Percentiles rank a stretch among this genome's conserved stretches.
Conservation (phyloP, 2,329 filamentous ascomycete genomes). For the Ophiocordyceps camponoti-rufipedis region DNA sequence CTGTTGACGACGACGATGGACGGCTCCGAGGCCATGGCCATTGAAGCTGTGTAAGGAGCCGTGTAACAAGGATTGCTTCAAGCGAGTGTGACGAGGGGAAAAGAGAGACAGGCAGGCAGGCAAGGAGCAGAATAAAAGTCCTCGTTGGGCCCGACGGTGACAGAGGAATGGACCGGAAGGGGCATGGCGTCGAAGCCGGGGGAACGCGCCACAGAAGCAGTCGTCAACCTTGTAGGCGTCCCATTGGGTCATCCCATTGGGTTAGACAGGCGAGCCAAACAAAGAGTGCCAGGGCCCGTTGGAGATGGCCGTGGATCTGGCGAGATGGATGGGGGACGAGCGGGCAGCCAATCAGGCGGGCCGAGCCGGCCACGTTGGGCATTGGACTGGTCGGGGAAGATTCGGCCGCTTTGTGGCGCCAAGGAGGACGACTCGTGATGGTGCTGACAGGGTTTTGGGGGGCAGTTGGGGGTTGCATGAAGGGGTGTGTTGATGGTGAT, state of each 20-base stretch:
- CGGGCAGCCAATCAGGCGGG: background rate
- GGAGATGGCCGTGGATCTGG: background rate
- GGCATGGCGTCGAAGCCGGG: background rate
- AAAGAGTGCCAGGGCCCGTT: background rate
- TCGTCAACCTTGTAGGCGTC: background rate
- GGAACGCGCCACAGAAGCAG: background rate
- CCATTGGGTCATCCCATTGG: background rate
- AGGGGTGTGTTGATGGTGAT: no score
- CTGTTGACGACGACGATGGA: no score
- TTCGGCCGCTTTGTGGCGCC: no score
- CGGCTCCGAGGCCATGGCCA: slow-evolving; percentile 3
- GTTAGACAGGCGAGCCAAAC: background rate
- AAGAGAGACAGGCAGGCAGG: no score
- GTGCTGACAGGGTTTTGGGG: no score
- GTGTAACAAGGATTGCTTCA: background rate
- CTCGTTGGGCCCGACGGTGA: no score
- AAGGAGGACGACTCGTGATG: no score
- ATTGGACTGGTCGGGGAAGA: background rate
- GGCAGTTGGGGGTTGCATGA: no score
- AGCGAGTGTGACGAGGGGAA: no score
- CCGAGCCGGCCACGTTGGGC: background rate
- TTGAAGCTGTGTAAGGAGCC: background rate
- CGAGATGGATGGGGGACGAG: background rate
- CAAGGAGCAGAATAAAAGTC: no score
- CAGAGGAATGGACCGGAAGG: background rate